These are phyloP conservation scores for Pseudogymnoascus sp. DNA, from an alignment of 2,329 filamentous ascomycete genomes.

Conservation along the genomic window DNA sequence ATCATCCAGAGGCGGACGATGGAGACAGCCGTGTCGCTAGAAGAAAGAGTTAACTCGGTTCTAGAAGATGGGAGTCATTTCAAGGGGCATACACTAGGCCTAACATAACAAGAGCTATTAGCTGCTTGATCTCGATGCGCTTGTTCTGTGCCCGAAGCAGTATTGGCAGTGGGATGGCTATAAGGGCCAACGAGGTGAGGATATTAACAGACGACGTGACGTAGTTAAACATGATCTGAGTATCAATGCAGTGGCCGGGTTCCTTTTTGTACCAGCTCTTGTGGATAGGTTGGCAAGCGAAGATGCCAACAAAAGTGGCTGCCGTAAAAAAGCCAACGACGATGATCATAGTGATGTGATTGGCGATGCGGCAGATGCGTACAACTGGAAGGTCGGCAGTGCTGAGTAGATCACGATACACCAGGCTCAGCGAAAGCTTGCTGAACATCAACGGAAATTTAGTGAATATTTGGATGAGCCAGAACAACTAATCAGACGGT, in stretches of 20 bases:
- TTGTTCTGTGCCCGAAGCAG: constrained; percentile 9
- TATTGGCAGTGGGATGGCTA: constrained; percentile 12
- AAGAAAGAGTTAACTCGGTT: neutral
- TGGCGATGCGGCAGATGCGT: constrained; percentile 9
- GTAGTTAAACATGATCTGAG: constrained; percentile 9
- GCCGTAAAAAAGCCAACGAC: constrained; percentile 9
- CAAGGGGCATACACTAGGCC: constrained; percentile 13
- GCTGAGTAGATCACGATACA: constrained; percentile 11
- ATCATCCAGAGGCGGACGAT: constrained; percentile 5
- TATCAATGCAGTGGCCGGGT: constrained; percentile 12
- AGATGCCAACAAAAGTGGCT: constrained; percentile 10
- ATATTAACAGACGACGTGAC: constrained; percentile 13
- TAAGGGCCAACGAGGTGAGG: constrained; percentile 10
- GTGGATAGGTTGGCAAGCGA: constrained; percentile 7
- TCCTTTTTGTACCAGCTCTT: constrained; percentile 2
- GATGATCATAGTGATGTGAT: constrained; percentile 3
- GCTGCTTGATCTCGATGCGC: constrained; percentile 10
- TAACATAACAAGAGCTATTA: constrained; percentile 14
- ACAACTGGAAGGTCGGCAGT: constrained; percentile 6
- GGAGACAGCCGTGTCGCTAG: neutral
- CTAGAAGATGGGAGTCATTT: neutral
- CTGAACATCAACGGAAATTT: constrained; percentile 12
- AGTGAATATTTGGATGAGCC: constrained; percentile 14
- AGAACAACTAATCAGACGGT: constrained; percentile 10
- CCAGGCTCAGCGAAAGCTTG: constrained; percentile 13